Base-by-base conservation (phyloP, 441 rosid species). In the Erysimum cheiri region DNA sequence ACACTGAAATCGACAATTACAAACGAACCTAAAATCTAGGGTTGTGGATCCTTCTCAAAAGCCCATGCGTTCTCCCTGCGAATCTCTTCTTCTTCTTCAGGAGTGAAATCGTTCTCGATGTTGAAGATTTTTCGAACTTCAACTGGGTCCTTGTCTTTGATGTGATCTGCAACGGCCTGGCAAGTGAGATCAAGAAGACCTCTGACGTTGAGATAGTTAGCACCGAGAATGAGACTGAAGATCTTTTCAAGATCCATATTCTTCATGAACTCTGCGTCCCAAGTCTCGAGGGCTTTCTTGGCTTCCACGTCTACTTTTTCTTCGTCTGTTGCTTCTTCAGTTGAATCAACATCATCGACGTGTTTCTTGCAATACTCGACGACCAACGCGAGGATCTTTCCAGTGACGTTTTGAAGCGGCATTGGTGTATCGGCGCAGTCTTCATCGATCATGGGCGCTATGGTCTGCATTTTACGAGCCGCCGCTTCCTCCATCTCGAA, bases 1-100 rank as follows among this genome's bases (percentile, higher is more conserved):
- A 58, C 33, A 26, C 28, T 1, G 29, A 10, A 28, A 40, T 40
- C 15, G 14, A 40, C 44, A 0, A n/a, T 13, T 13, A 40, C 15
- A 40, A 39, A 40, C 44, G 44, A n/a, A 40, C 13, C 44, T 13
- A 37, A 11, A 5, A 22, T 22, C 24, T n/a, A 43, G 17, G 47
- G 47, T 43, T 43, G 11, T 11, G 13, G 10, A 55, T 32, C n/a
- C 41, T 1, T 74, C 63, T 37, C 12, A 40, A 82, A 82, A 40
- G 86, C 83, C 86, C 85, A 84, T 32, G 46, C 73, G 64, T 82
- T 77, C 41, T 80, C 83, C 40, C 76, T 64, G 1, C 88, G 84
- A 52, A 79, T 39, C 7, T 28, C 73, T 10, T 52, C 83, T 65
- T 83, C 88, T 68, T 82, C 83, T 13, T 75, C 86, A 0, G 54